Evolutionary conservation across 2,329 filamentous ascomycete species (phyloP), one percentile per base, ranked within the genome.

Genomic region (Mollisia scopiformis): DNA sequence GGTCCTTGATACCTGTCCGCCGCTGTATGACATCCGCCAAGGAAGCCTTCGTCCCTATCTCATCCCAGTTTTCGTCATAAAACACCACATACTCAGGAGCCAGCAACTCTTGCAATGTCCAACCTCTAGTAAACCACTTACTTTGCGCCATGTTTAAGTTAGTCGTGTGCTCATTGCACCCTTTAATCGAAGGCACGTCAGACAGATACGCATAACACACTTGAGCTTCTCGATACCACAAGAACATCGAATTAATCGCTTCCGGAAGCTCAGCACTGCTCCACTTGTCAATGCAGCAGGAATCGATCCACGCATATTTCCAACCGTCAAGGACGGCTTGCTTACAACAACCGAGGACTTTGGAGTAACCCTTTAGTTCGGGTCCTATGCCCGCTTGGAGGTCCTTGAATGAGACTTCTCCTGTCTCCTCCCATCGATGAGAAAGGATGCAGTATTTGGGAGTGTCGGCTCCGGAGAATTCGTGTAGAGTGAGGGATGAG

Each of bases 401-500:
- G 21, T 57, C 55, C 21, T 50, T 41, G 16, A 57, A 50, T 2
- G 43, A 37, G n/a, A 62, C 60, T 31, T 62, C 60, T n/a, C 39
- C 51, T 6, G 41, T 39, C 19, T 37, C 43, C 19, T 37, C 43
- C 56, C 56, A 62, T 7, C 56, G n/a, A 43, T 62, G 60, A 19
- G 60, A 62, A 23, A 62, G 57, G 23, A 62, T 62, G n/a, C 43
- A 49, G 46, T 62, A 62, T 13, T 58, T 51, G 1, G 71, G 71
- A 21, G 41, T 59, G 4, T 63, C 35, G 19, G 30, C 46, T n/a
- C 54, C 55, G n/a, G 30, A 49, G 52, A 64, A 64, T 14, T 59
- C 50, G 8, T 58, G 14, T 8, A 62, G 56, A 19, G 23, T 58
- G 35, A 58, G 56, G 4, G 28, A 39, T 8, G 41, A 21, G 21